Base-by-base conservation (phyloP, 129 eudicot species). In the sunflower (Helianthus annuus) region DNA sequence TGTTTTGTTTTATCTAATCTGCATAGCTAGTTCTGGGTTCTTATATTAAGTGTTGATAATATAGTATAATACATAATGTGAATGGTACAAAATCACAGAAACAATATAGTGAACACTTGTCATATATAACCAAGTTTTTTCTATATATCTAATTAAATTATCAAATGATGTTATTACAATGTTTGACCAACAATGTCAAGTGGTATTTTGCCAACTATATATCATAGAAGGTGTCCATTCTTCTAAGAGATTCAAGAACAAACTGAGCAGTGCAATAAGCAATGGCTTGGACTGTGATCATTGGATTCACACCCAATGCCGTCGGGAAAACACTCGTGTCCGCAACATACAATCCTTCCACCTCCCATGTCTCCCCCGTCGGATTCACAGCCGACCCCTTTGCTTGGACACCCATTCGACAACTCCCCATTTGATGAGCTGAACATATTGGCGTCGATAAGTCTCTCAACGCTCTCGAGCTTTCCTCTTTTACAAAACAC, bases 341-440 rank as follows among this genome's bases (percentile, higher is more conserved):
- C 0, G 91, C 94, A 9, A 90, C 84, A 19, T 63, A 90, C 45
- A 90, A 54, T 52, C 91, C 87, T 71, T 87, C 94, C 42, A 90
- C 83, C 73, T 90, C 96, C 96, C 91, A 90, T 1, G 84, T 85
- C 79, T 87, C 89, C 58, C 94, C 96, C 72, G 0, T 73, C 7
- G 86, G 89, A 22, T 80, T 69, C 78, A 90, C 96, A 0, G 73
- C 96, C 2, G 94, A 87, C 32, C 14, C 70, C 51, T 60, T 68
- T 4, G 75, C 73, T 3, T 83, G 83, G 14, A 87, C 81, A 42
- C 96, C 96, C 96, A 90, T 90, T 63, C 91, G 66, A 38, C 94
- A 90, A 57, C 94, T 87, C 60, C 96, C 94, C 96, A 87, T 90
- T 57, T 90, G 96, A 77, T 90, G 94, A 0, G 96, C 96, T 0